phyloP scores from a whole-genome alignment of 2,329 filamentous ascomycete genomes.

The Fusarium haematococcum region DNA sequence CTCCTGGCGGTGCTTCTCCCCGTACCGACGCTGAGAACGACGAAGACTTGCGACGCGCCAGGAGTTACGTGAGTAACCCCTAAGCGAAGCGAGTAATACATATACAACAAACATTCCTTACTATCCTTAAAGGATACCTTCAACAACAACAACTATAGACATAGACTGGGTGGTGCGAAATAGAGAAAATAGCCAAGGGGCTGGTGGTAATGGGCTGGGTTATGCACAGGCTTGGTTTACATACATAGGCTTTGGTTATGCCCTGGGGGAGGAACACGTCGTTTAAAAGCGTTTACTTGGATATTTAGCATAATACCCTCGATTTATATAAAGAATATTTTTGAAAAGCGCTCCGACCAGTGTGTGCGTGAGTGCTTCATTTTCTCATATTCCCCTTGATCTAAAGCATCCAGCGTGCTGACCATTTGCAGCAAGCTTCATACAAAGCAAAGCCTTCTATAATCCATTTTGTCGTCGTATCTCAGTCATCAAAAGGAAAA shows the following conservation, averaged over 20 bases:
- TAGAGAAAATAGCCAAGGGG: neutral
- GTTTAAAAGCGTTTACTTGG: constrained; percentile 21
- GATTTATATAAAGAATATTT: constrained; percentile 24
- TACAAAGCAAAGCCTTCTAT: constrained; percentile 11
- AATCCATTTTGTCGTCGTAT: constrained; percentile 13
- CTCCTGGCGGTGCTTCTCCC: constrained; percentile 39
- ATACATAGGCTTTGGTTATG: constrained; percentile 16
- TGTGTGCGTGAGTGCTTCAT: constrained; percentile 10
- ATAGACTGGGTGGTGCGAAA: constrained; percentile 4
- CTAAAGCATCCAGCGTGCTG: constrained; percentile 17
- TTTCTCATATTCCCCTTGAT: constrained; percentile 17
- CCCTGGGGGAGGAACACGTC: neutral
- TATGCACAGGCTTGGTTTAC: constrained; percentile 11
- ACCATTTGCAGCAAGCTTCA: constrained; percentile 18
- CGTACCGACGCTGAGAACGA: constrained; percentile 49
- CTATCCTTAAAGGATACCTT: constrained; percentile 1
- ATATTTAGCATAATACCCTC: constrained; percentile 43
- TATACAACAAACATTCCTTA: neutral
- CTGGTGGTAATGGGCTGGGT: constrained; percentile 15
- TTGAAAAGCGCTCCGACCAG: constrained; percentile 3
- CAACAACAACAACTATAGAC: neutral
- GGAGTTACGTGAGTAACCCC: constrained; percentile 61
- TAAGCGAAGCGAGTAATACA: constrained; percentile 33
- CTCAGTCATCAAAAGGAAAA: constrained; percentile 1
- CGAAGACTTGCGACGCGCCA: constrained; percentile 56